phyloP scores from a whole-genome alignment of 345 rosid genomes.

The Heritiera fomes region DNA sequence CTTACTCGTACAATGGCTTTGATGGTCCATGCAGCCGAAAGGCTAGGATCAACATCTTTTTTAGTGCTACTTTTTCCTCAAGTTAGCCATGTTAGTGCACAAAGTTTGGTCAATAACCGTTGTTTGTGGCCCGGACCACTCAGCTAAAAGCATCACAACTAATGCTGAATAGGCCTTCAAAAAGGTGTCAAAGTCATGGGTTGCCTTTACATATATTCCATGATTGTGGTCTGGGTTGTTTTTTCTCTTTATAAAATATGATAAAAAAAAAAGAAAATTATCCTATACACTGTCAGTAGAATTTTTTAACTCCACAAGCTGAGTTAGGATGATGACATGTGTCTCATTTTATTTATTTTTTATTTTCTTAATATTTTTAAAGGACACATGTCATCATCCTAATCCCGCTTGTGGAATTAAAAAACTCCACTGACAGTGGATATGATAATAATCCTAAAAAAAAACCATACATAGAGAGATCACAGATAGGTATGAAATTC shows the following conservation, averaged over 20 bases:
- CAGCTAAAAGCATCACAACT: conserved; percentile 1
- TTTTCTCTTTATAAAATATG: background rate
- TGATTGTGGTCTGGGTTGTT: background rate
- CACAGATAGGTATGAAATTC: too few species aligned
- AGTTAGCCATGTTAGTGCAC: conserved; percentile 18
- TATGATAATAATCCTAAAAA: too few species aligned
- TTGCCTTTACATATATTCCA: background rate
- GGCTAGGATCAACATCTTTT: conserved; percentile 33
- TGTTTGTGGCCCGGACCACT: conserved; percentile 22
- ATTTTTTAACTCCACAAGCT: too few species aligned
- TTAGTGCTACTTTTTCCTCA: conserved; percentile 21
- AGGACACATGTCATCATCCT: too few species aligned
- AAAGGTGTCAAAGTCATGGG: background rate
- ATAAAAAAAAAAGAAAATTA: background rate
- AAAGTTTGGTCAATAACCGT: background rate
- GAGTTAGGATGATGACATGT: too few species aligned
- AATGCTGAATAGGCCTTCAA: background rate
- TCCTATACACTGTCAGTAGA: too few species aligned
- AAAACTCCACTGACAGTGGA: too few species aligned
- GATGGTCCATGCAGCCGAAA: background rate
- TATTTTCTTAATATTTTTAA: too few species aligned
- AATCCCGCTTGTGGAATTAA: too few species aligned
- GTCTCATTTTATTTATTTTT: too few species aligned
- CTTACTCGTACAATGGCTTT: background rate
- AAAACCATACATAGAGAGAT: too few species aligned